phyloP scores from a whole-genome alignment of 192 early-diverging fungal species.

The Piromyces sp. region DNA sequence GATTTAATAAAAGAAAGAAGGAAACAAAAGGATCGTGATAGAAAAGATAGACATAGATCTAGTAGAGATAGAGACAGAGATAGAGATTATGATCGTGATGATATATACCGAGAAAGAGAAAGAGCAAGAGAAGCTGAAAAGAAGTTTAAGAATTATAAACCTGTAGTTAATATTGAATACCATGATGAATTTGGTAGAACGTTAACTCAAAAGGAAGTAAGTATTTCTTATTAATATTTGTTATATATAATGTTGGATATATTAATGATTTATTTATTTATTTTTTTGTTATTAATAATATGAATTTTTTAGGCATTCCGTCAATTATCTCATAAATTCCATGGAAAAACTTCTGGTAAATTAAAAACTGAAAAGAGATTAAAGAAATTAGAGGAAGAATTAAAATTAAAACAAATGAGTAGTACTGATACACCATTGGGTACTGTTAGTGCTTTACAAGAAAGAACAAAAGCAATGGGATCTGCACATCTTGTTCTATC shows the following conservation, averaged over 20 bases:
- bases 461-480: constrained; percentile 23
- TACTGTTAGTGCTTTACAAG: constrained; percentile 49
- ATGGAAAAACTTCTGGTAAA: constrained; percentile 83
- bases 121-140: constrained; percentile 24
- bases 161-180: constrained; percentile 77
- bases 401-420: constrained; percentile 51
- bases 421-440: constrained; percentile 59
- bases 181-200: constrained; percentile 70
- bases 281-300: too few relatives aligned
- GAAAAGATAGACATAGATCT: constrained; percentile 17
- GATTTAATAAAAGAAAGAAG: constrained; percentile 43
- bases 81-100: constrained; percentile 4
- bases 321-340: constrained; percentile 83
- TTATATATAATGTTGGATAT: background rate
- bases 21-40: constrained; percentile 49
- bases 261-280: too few relatives aligned
- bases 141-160: constrained; percentile 78
- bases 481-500: constrained; percentile 66
- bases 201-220: constrained; percentile 66
- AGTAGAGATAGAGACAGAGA: constrained; percentile 2
- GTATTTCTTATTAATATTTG: background rate
- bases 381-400: constrained; percentile 65
- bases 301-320: constrained; percentile 49
- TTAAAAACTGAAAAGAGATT: constrained; percentile 82
- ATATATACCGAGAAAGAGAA: constrained; percentile 10